Percentiles rank a stretch among this genome's conserved stretches.
phyloP scores from a whole-genome alignment of 2,329 filamentous ascomycete species.

The Trichoderma polysporum region DNA sequence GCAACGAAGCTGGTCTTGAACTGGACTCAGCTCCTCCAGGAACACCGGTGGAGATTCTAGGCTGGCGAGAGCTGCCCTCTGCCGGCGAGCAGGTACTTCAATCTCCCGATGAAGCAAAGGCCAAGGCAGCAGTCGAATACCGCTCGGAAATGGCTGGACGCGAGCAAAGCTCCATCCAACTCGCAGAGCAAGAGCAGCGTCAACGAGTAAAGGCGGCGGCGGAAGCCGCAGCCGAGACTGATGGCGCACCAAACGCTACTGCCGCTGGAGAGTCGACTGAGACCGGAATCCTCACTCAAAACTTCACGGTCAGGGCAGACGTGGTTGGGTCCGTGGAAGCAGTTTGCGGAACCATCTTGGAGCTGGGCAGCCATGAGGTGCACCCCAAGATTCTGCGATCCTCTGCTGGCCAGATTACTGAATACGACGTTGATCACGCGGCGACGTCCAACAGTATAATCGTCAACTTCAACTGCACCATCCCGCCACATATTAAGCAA shows the following conservation, averaged over 20 bases:
- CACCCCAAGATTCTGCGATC: slow-evolving; percentile 73
- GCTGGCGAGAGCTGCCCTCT: slow-evolving; percentile 81
- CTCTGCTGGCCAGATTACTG: slow-evolving; percentile 72
- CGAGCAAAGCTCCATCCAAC: slow-evolving; percentile 73
- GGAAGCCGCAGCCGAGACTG: slow-evolving; percentile 38
- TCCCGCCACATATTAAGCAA: slow-evolving; percentile 66
- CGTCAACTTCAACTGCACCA: slow-evolving; percentile 79
- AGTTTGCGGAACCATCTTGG: slow-evolving; percentile 71
- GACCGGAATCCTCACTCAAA: slow-evolving; percentile 56
- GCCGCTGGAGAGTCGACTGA: slow-evolving; percentile 36
- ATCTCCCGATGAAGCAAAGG: slow-evolving; percentile 73
- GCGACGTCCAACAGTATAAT: slow-evolving; percentile 72
- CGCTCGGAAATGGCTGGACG: slow-evolving; percentile 70
- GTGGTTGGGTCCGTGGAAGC: slow-evolving; percentile 94
- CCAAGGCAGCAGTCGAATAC: slow-evolving; percentile 74
- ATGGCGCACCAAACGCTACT: slow-evolving; percentile 32
- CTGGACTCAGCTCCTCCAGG: slow-evolving; percentile 78
- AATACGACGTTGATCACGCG: slow-evolving; percentile 89
- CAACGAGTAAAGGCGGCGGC: slow-evolving; percentile 55
- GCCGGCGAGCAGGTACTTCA: slow-evolving; percentile 89
- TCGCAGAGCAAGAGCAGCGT: slow-evolving; percentile 68
- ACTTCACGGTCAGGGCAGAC: slow-evolving; percentile 88
- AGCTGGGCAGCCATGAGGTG: slow-evolving; percentile 83
- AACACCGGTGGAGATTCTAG: slow-evolving; percentile 86
- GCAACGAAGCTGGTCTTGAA: slow-evolving; percentile 77